phyloP scores from a whole-genome alignment of 257 asterid genomes.

The Petunia axillaris region DNA sequence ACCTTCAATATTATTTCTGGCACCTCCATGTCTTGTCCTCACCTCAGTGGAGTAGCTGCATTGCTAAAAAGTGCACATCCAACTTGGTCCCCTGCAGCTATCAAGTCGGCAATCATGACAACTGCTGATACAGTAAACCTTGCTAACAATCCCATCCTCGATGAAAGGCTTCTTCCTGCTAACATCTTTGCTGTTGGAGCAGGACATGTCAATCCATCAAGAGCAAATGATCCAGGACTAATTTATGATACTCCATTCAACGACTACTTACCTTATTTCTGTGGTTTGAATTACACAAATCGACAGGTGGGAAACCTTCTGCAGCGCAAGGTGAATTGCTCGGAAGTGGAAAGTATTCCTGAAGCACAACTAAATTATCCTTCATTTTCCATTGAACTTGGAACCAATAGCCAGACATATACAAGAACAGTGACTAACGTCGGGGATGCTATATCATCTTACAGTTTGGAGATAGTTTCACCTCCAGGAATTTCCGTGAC shows the following conservation, averaged over 20 bases:
- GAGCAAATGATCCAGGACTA: slow-evolving; percentile 46
- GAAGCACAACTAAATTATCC: slow-evolving; percentile 49
- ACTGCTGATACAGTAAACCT: slow-evolving; percentile 29
- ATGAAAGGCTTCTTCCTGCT: slow-evolving; percentile 11
- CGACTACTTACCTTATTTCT: slow-evolving; percentile 42
- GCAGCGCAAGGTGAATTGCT: slow-evolving; percentile 26
- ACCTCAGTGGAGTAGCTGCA: slow-evolving; percentile 21
- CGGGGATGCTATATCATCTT: slow-evolving; percentile 38
- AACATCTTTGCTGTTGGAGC: slow-evolving; percentile 37
- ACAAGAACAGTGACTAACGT: slow-evolving; percentile 51
- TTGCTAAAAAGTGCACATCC: not conserved
- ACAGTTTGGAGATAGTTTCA: slow-evolving; percentile 18
- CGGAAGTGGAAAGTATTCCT: not conserved
- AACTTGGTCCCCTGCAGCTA: slow-evolving; percentile 42
- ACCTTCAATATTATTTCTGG: not conserved
- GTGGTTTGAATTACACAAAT: slow-evolving; percentile 31
- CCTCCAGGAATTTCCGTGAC: slow-evolving; percentile 28
- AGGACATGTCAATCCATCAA: slow-evolving; percentile 45
- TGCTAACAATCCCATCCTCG: not conserved
- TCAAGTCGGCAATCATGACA: slow-evolving; percentile 48
- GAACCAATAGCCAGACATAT: slow-evolving; percentile 22
- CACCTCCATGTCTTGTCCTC: slow-evolving; percentile 19
- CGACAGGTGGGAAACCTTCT: slow-evolving; percentile 27
- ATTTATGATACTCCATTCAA: slow-evolving; percentile 34
- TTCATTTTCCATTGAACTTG: slow-evolving; percentile 36